A percentile compares a stretch with the other conserved stretches of the same genome.
phyloP scores from a whole-genome alignment of 495 filamentous ascomycete genomes.

The Lichenothelia convexa region DNA sequence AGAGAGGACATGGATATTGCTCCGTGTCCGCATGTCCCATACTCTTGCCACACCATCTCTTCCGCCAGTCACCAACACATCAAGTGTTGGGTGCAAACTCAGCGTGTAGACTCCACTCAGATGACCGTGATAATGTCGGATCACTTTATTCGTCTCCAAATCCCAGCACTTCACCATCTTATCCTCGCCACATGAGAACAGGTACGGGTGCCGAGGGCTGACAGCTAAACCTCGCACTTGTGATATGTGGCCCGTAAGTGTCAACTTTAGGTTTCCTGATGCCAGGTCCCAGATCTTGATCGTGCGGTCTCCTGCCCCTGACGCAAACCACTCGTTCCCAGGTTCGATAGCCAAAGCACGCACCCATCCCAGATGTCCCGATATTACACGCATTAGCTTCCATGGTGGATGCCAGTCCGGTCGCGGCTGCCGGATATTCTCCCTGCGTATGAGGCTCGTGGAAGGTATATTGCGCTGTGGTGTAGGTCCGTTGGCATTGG shows the following conservation, averaged over 20 bases:
- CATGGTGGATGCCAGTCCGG: slow-evolving; percentile 95
- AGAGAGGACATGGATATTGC: slow-evolving; percentile 81
- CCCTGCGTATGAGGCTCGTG: slow-evolving; percentile 44
- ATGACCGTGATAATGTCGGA: slow-evolving; percentile 96
- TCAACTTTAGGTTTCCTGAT: slow-evolving; percentile 61
- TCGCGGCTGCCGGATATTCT: slow-evolving; percentile 52
- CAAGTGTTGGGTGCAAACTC: slow-evolving; percentile 76
- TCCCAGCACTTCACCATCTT: slow-evolving; percentile 99
- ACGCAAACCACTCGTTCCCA: slow-evolving; percentile 94
- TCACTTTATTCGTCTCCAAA: slow-evolving; percentile 95
- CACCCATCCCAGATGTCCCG: slow-evolving; percentile 93
- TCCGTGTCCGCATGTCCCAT: slow-evolving; percentile 96
- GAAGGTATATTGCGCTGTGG: slow-evolving; percentile 31
- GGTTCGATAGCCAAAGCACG: slow-evolving; percentile 80
- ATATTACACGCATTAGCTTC: slow-evolving; percentile 97
- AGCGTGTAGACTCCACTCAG: slow-evolving; percentile 91
- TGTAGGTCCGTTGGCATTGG: slow-evolving; percentile 28
- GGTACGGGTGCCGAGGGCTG: slow-evolving; percentile 84
- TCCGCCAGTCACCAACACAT: slow-evolving; percentile 86
- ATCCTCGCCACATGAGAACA: slow-evolving; percentile 96
- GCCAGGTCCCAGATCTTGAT: slow-evolving; percentile 99
- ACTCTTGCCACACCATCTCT: slow-evolving; percentile 87
- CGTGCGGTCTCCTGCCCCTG: slow-evolving; percentile 85
- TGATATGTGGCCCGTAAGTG: slow-evolving; percentile 91
- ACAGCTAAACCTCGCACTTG: slow-evolving; percentile 89